A percentile compares a stretch with the other conserved stretches of the same genome.
Conservation (phyloP, 2,329 filamentous ascomycete species). For the Leptographium wingfieldii region DNA sequence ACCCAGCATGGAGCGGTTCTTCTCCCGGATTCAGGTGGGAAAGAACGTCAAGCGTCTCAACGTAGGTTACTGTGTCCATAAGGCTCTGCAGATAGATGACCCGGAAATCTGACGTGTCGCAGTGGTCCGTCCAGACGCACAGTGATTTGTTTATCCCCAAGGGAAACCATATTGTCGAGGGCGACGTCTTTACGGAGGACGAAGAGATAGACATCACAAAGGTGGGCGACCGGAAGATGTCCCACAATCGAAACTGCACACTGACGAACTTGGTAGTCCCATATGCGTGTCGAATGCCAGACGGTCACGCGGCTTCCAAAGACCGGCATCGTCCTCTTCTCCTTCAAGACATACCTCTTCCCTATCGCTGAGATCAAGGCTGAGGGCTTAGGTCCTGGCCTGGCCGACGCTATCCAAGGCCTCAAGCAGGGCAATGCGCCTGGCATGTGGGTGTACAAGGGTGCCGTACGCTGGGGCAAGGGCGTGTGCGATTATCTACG, state of each 20-base stretch:
- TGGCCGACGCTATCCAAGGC: conserved; percentile 42
- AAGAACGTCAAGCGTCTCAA: conserved; percentile 38
- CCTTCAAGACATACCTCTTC: conserved; percentile 44
- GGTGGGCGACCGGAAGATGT: conserved; percentile 13
- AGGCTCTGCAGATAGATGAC: too few species aligned
- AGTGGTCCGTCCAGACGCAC: conserved; percentile 38
- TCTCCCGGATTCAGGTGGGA: conserved; percentile 32
- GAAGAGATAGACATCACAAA: conserved; percentile 26
- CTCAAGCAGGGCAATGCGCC: conserved; percentile 36
- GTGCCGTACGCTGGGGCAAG: conserved; percentile 33
- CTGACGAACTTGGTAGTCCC: conserved; percentile 16
- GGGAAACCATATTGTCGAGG: conserved; percentile 24
- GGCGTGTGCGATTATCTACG: conserved; percentile 33
- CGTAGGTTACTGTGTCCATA: conserved; percentile 19
- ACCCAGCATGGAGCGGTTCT: conserved; percentile 41
- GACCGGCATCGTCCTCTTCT: conserved; percentile 35
- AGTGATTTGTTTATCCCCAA: conserved; percentile 25
- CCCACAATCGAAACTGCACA: too few species aligned
- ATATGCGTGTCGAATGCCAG: conserved; percentile 36
- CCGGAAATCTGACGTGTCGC: background rate
- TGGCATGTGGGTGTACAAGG: conserved; percentile 42
- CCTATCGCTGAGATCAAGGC: conserved; percentile 33
- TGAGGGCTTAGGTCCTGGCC: conserved; percentile 31
- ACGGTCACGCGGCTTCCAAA: conserved; percentile 35
- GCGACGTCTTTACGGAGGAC: conserved; percentile 21